Evolutionary conservation across 2,329 filamentous ascomycete genomes (phyloP).

Genomic region (Fusarium nisikadoi): DNA sequence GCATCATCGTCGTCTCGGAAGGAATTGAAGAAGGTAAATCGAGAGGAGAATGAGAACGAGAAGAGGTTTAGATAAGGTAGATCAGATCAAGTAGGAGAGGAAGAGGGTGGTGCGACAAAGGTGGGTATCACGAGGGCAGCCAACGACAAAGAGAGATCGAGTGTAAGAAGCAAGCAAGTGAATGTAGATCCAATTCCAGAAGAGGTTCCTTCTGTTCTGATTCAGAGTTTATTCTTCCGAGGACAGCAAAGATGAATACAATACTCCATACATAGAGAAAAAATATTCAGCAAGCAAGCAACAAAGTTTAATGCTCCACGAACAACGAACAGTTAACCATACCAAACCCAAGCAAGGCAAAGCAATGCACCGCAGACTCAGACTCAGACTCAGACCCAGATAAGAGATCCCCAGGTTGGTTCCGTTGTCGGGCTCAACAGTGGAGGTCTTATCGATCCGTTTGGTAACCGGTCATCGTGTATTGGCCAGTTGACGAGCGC

Average conservation of each 20-base stretch:
- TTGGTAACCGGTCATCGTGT: conserved; percentile 35
- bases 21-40: neutral
- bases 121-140: conserved; percentile 39
- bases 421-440: conserved; percentile 32
- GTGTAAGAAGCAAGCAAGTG: neutral
- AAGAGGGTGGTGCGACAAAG: conserved; percentile 37
- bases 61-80: conserved; percentile 1
- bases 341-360: neutral
- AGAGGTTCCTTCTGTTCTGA: neutral
- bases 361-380: neutral
- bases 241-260: neutral
- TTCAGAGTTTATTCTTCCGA: neutral
- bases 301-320: neutral
- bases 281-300: neutral
- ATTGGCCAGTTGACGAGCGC: conserved; percentile 38
- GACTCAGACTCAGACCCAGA: neutral
- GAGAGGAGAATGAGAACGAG: neutral
- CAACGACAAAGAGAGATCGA: conserved; percentile 3
- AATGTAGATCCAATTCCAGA: conserved; percentile 20
- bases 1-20: conserved; percentile 16
- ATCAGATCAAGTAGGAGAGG: neutral
- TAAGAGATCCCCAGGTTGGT: conserved; percentile 11
- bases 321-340: conserved; percentile 9
- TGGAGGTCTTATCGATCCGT: conserved; percentile 34
- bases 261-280: neutral